Evolutionary conservation across 257 asterid species (phyloP).

Genomic region (Cynanchum wilfordii): DNA sequence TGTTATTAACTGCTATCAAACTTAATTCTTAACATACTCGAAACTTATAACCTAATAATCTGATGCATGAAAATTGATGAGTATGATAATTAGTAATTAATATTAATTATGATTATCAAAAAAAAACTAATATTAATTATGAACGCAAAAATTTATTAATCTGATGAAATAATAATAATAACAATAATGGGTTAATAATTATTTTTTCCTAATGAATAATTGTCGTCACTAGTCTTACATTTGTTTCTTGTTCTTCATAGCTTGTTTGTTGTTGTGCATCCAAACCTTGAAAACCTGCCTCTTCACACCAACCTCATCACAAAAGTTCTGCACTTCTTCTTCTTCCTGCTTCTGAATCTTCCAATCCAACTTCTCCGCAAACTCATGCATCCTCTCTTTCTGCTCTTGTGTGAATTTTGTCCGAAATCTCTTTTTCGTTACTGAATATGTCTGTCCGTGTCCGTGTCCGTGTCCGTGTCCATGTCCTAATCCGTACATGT

Average conservation of each 20-base stretch:
- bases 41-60: no score
- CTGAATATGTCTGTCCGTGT: slow-evolving; percentile 2
- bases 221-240: slow-evolving; percentile 15
- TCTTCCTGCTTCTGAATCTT: slow-evolving; percentile 59
- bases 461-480: slow-evolving; percentile 19
- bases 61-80: background rate
- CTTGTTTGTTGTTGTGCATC: slow-evolving; percentile 86
- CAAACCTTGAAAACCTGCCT: slow-evolving; percentile 77
- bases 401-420: slow-evolving; percentile 63
- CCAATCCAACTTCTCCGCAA: slow-evolving; percentile 61
- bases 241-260: slow-evolving; percentile 48
- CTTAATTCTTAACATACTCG: no score
- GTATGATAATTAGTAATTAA: no score
- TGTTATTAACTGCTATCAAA: no score
- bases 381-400: slow-evolving; percentile 59
- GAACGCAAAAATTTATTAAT: background rate
- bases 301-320: slow-evolving; percentile 50
- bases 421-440: slow-evolving; percentile 61
- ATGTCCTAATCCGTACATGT: slow-evolving; percentile 7
- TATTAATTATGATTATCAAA: background rate
- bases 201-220: no score
- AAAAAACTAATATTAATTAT: background rate
- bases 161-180: no score
- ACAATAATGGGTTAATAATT: background rate
- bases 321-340: slow-evolving; percentile 42